Evolutionary conservation across 2,329 filamentous ascomycete genomes (phyloP).

Genomic region (Neofusicoccum ribis): DNA sequence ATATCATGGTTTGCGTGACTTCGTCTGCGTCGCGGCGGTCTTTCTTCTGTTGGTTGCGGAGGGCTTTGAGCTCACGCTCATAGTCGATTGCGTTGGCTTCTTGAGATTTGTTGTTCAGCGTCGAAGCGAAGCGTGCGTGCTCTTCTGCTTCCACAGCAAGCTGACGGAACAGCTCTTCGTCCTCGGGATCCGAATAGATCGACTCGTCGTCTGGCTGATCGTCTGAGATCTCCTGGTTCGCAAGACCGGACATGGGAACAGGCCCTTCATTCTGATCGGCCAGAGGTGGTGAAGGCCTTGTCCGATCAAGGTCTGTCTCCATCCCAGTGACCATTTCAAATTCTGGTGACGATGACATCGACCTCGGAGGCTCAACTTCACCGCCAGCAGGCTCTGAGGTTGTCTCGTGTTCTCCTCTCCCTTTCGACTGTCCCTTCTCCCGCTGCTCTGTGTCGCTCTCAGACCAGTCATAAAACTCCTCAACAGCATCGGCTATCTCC

Average conservation of each 20-base stretch:
- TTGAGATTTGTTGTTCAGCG: slow-evolving; percentile 68
- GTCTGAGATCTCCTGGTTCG: slow-evolving; percentile 28
- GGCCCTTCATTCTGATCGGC: slow-evolving; percentile 31
- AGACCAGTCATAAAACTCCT: slow-evolving; percentile 44
- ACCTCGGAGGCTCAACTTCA: slow-evolving; percentile 22
- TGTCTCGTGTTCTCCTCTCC: background rate
- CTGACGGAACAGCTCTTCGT: slow-evolving; percentile 83
- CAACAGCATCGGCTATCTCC: background rate
- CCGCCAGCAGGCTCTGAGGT: slow-evolving; percentile 21
- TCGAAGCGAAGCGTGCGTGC: slow-evolving; percentile 87
- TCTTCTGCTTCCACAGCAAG: slow-evolving; percentile 90
- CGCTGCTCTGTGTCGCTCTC: slow-evolving; percentile 47
- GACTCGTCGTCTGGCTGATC: slow-evolving; percentile 32
- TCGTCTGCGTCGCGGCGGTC: slow-evolving; percentile 95
- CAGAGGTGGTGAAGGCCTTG: slow-evolving; percentile 23
- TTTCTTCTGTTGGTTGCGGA: slow-evolving; percentile 94
- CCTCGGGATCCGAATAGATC: slow-evolving; percentile 76
- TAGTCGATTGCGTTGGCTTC: slow-evolving; percentile 69
- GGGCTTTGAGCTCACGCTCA: slow-evolving; percentile 79
- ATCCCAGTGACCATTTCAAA: slow-evolving; percentile 50
- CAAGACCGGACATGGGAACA: slow-evolving; percentile 33
- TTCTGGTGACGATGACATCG: slow-evolving; percentile 48
- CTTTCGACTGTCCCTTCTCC: background rate
- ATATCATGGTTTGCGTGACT: slow-evolving; percentile 93
- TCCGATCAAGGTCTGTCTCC: background rate